A percentile compares a stretch with the other conserved stretches of the same genome.
Evolutionary conservation across 202 grass and related monocot species (phyloP).

Genomic region (Setaria viridis): DNA sequence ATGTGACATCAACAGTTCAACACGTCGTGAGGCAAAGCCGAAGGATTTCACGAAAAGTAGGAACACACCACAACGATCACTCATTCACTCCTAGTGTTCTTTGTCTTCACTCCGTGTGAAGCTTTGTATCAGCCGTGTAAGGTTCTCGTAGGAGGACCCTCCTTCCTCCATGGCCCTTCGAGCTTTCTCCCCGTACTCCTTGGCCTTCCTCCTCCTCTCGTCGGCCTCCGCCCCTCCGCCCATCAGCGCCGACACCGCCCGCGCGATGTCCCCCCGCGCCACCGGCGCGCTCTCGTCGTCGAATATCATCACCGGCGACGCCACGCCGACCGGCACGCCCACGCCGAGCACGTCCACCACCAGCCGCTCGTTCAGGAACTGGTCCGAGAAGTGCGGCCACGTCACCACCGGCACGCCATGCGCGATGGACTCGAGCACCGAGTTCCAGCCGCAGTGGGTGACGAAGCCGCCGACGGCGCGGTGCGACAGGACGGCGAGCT

Average conservation of each 20-base stretch:
- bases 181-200: conserved; percentile 51
- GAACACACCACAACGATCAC: too few relatives aligned
- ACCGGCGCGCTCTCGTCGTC: conserved; percentile 17
- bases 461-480: conserved; percentile 24
- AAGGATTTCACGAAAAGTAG: too few relatives aligned
- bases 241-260: conserved; percentile 53
- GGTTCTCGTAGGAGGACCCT: conserved; percentile 52
- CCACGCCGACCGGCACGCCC: conserved; percentile 58
- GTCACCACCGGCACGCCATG: conserved; percentile 64
- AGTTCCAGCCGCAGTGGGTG: conserved; percentile 61
- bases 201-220: conserved; percentile 50
- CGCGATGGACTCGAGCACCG: conserved; percentile 54
- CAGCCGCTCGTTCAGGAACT: conserved; percentile 76
- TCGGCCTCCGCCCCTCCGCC: conserved; percentile 44
- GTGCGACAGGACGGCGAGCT: not conserved
- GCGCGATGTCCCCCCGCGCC: conserved; percentile 20
- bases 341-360: conserved; percentile 59
- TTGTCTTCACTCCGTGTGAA: not conserved
- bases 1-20: too few relatives aligned
- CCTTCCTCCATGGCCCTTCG: conserved; percentile 57
- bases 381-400: conserved; percentile 70
- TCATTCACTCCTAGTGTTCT: not conserved
- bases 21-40: too few relatives aligned
- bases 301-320: not conserved
- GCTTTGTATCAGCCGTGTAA: not conserved